Percentiles rank a stretch among this genome's conserved stretches.
Evolutionary conservation across 75 land plant genomes (phyloP).

Genomic region (Selaginella moellendorffii): DNA sequence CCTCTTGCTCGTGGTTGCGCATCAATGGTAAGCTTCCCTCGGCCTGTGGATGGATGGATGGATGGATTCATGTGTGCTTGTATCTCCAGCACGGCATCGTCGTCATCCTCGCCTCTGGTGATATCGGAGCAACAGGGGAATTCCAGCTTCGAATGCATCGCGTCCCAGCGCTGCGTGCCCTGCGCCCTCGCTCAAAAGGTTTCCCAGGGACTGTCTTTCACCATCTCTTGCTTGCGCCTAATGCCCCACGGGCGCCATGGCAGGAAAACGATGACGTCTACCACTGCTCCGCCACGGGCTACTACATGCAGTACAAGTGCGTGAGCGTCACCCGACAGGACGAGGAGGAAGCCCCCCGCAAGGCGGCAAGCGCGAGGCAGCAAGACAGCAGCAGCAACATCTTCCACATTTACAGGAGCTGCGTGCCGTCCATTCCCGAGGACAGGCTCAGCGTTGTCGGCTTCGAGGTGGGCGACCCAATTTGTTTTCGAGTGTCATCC

Average conservation of each 20-base stretch:
- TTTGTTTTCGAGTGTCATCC: not conserved
- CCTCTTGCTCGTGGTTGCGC: no score
- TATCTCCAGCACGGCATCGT: no score
- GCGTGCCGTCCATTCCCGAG: constrained; percentile 44
- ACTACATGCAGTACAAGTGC: constrained; percentile 47
- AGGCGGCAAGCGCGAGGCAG: no score
- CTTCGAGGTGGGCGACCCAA: constrained; percentile 44
- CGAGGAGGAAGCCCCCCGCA: constrained; percentile 13
- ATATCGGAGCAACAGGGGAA: not conserved
- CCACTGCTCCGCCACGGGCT: constrained; percentile 65
- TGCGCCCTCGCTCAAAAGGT: not conserved
- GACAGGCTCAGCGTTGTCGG: constrained; percentile 51
- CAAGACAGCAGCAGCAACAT: no score
- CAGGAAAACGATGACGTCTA: constrained; percentile 38
- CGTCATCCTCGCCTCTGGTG: not conserved
- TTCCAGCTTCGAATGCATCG: not conserved
- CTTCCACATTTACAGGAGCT: constrained; percentile 49
- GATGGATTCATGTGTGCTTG: no score
- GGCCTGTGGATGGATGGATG: no score
- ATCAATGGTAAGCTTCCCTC: no score
- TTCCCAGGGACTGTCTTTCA: not conserved
- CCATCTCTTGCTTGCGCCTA: not conserved
- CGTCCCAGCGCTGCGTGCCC: not conserved
- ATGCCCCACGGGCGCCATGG: no score
- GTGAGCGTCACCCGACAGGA: constrained; percentile 13